A percentile compares a stretch with the other conserved stretches of the same genome.
These are phyloP conservation scores for Hordeum marinum DNA, from an alignment of 176 grass and related monocot genomes.

Conservation along the genomic window DNA sequence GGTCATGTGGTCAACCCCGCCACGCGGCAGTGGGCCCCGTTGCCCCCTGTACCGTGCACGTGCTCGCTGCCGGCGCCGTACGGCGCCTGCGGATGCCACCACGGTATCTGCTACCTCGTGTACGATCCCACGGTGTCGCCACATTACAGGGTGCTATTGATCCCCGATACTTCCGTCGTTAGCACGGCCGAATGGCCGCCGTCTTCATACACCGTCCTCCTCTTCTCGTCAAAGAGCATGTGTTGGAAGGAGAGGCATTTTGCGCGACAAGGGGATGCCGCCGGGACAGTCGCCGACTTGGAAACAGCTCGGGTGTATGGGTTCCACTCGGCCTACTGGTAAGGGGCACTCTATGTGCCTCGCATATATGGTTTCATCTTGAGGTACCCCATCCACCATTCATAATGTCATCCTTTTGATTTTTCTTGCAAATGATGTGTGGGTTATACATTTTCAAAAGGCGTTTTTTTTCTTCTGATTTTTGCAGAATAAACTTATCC, in stretches of 20 bases:
- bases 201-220: neutral
- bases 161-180: neutral
- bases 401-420: too few species aligned
- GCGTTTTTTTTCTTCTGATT: too few species aligned
- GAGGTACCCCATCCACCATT: neutral
- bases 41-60: neutral
- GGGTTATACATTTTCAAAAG: too few species aligned
- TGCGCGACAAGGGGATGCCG: neutral
- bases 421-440: too few species aligned
- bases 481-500: too few species aligned
- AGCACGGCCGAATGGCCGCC: neutral
- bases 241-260: neutral
- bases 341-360: neutral
- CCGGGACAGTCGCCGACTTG: neutral
- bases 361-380: neutral
- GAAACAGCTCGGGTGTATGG: neutral
- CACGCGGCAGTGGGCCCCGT: neutral
- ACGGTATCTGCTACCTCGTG: neutral
- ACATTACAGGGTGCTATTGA: neutral
- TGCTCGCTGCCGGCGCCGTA: too few species aligned
- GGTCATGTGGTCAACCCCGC: neutral
- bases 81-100: neutral
- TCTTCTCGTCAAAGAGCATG: neutral
- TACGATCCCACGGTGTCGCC: neutral
- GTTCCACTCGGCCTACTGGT: neutral